phyloP scores from a whole-genome alignment of 768 basidiomycete genomes.

The Leucocoprinus sp. region DNA sequence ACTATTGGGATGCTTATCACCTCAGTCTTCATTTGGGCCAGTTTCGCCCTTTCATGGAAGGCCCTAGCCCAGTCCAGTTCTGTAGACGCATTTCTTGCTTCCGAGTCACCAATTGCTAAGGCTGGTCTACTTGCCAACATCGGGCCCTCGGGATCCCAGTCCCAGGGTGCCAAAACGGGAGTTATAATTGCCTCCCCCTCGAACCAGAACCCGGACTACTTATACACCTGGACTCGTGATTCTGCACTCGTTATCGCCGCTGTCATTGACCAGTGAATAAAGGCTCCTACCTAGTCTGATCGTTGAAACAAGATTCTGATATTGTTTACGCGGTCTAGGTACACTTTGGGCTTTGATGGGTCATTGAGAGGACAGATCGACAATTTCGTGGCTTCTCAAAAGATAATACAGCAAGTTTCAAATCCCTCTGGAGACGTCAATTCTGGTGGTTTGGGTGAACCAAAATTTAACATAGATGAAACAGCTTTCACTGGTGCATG shows the following conservation, averaged over 20 bases:
- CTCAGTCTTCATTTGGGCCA: neutral
- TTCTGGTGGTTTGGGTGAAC: slow-evolving; percentile 65
- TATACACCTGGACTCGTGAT: slow-evolving; percentile 67
- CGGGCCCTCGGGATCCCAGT: slow-evolving; percentile 46
- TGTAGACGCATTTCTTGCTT: slow-evolving; percentile 33
- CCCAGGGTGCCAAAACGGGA: slow-evolving; percentile 45
- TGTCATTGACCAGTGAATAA: slow-evolving; percentile 31
- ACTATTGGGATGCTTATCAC: slow-evolving; percentile 1
- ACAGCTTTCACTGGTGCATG: slow-evolving; percentile 49
- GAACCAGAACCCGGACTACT: slow-evolving; percentile 40
- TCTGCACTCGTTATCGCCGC: slow-evolving; percentile 54
- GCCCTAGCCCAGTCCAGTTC: slow-evolving; percentile 6
- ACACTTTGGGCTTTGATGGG: slow-evolving; percentile 40
- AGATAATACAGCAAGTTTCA: slow-evolving; percentile 46
- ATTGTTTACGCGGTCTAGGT: slow-evolving; percentile 16
- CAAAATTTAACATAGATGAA: slow-evolving; percentile 61
- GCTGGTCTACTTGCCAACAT: slow-evolving; percentile 68
- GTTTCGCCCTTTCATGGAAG: neutral
- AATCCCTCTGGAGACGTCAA: slow-evolving; percentile 59
- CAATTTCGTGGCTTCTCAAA: slow-evolving; percentile 43
- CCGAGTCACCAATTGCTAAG: slow-evolving; percentile 53
- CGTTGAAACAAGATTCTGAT: neutral
- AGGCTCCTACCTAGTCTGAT: neutral
- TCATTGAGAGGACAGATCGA: slow-evolving; percentile 43
- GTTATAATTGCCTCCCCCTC: slow-evolving; percentile 46